Percentiles rank a stretch among this genome's conserved stretches.
Conservation (phyloP, 2,329 filamentous ascomycete species). For the Phoma sp. region DNA sequence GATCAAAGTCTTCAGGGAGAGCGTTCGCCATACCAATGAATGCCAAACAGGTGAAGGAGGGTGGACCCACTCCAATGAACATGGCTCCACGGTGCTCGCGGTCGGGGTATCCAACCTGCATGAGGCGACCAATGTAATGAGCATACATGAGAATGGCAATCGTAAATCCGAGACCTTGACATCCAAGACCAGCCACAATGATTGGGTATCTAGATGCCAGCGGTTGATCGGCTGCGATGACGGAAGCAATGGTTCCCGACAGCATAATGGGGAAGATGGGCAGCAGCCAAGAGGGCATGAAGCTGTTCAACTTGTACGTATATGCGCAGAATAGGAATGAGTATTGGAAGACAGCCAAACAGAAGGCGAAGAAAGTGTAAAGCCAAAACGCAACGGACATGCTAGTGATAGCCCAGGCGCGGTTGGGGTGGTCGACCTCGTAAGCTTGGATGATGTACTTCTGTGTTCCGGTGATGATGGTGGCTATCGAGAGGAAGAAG, state of each 20-base stretch:
- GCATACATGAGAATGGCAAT: conserved; percentile 77
- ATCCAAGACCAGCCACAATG: conserved; percentile 70
- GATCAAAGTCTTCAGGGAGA: conserved; percentile 55
- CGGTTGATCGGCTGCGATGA: conserved; percentile 69
- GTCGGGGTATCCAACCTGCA: conserved; percentile 69
- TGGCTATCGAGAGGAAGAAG: conserved; percentile 51
- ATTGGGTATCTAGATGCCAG: conserved; percentile 66
- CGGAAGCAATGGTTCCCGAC: conserved; percentile 72
- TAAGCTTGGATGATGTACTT: conserved; percentile 45
- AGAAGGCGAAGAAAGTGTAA: conserved; percentile 52
- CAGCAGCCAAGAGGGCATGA: conserved; percentile 78
- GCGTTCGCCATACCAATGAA: conserved; percentile 72
- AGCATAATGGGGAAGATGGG: conserved; percentile 80
- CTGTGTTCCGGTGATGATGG: conserved; percentile 54
- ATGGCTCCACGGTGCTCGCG: conserved; percentile 72
- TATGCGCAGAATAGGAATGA: conserved; percentile 69
- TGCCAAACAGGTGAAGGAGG: conserved; percentile 74
- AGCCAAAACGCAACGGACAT: conserved; percentile 54
- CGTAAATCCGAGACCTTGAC: conserved; percentile 73
- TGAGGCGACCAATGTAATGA: conserved; percentile 74
- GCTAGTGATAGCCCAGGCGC: conserved; percentile 50
- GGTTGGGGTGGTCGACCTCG: conserved; percentile 48
- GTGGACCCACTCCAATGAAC: conserved; percentile 80
- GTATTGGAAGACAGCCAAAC: conserved; percentile 60
- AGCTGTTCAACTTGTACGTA: conserved; percentile 67